phyloP scores from a whole-genome alignment of 495 filamentous ascomycete genomes.

The Haplographium delicatum region DNA sequence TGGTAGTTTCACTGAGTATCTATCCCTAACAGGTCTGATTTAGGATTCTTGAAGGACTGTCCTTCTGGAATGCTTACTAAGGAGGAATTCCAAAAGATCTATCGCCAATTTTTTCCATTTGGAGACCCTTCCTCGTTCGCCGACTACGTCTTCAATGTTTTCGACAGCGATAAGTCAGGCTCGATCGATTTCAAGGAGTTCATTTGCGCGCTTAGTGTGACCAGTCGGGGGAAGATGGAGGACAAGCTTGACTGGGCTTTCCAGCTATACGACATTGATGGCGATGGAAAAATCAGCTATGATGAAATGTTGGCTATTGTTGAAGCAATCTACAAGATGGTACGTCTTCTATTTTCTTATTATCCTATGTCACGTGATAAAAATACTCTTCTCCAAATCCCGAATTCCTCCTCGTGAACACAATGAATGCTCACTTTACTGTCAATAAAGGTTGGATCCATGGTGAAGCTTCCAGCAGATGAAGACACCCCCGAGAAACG shows the following conservation, averaged over 20 bases:
- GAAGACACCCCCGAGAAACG: conserved; percentile 99
- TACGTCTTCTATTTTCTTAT: conserved; percentile 33
- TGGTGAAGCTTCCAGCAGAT: conserved; percentile 98
- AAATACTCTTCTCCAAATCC: too few relatives aligned
- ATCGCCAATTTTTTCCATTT: conserved; percentile 98
- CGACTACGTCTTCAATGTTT: conserved; percentile 99
- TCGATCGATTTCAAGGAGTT: conserved; percentile 99
- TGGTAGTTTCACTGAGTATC: too few relatives aligned
- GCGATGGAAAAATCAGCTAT: conserved; percentile 97
- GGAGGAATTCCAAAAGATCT: conserved; percentile 98
- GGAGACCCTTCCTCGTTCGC: conserved; percentile 95
- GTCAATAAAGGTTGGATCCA: conserved; percentile 93
- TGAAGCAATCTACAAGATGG: conserved; percentile 99
- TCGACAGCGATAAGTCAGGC: conserved; percentile 93
- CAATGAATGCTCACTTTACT: too few relatives aligned
- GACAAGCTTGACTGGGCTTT: conserved; percentile 99
- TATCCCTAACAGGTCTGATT: neutral
- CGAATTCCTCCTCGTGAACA: too few relatives aligned
- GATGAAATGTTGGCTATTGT: conserved; percentile 98
- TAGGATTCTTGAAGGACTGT: conserved; percentile 98
- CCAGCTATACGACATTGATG: conserved; percentile 98
- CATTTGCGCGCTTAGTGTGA: conserved; percentile 96
- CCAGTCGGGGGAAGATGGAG: conserved; percentile 95
- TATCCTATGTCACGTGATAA: conserved; percentile 3
- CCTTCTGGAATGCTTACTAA: conserved; percentile 94